Evolutionary conservation across 306 rosid genomes (phyloP), one percentile per base, ranked within the genome.

Genomic region (Dalbergia cochinchinensis): DNA sequence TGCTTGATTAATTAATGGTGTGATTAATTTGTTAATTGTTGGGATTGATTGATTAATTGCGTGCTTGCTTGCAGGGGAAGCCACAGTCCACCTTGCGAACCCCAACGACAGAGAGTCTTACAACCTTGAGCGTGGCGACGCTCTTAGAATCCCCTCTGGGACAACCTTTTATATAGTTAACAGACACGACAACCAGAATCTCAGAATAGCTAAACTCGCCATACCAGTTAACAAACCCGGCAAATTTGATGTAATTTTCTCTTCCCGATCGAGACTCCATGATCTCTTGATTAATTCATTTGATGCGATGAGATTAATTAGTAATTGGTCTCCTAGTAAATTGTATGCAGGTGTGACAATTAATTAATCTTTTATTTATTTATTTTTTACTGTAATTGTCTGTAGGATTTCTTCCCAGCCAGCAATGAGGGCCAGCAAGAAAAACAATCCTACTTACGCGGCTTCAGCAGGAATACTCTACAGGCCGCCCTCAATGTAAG

Each of bases 401-500:
- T 11, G 0, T 15, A 86, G 89, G 10, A 61, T 63, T 83, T 83
- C 75, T 45, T 6, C 33, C 76, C 67, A 8, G 18, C 78, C 8
- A 59, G 35, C 44, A 59, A 8, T 7, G 6, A 37, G 44, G 61
- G 53, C 54, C 75, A 71, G 6, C 15, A 26, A 26, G 2, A 26
- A 26, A 26, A 26, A 26, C 31, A 64, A 13, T 79, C 89, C 58
- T 83, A 76, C 78, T 45, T 66, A 8, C 12, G 9, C 4, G 87
- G 72, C 18, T 83, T 86, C 78, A 71, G 83, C 72, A 48, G 4
- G 79, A 12, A 31, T 8, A 16, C 78, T 61, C 31, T 86, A 0
- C 72, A 86, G 35, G 85, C 83, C n/a, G 4, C 85, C 50, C 77
- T 60, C 58, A 67, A 86, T 48, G 89, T 83, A 47, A 65, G 84